These are phyloP conservation scores for Adansonia rubrostipa DNA, from an alignment of 441 rosid species.

Conservation along the genomic window DNA sequence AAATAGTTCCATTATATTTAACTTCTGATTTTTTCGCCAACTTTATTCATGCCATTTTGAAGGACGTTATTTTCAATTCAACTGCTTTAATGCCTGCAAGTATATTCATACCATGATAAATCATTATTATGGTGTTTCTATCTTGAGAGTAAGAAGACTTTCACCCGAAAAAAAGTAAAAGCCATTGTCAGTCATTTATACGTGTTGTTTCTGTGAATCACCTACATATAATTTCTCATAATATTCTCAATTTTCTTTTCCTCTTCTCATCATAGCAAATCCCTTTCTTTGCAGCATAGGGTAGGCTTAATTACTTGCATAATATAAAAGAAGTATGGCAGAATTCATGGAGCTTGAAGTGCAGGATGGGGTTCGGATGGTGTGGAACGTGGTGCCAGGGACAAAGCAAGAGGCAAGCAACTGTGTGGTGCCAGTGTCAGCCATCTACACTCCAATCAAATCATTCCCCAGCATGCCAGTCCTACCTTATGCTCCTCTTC, in stretches of 20 bases:
- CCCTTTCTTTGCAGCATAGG: neutral
- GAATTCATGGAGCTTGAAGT: slow-evolving; percentile 80
- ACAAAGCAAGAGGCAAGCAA: slow-evolving; percentile 65
- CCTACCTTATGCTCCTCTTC: slow-evolving; percentile 83
- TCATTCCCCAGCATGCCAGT: slow-evolving; percentile 57
- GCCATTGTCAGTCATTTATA: neutral
- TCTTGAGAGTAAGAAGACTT: neutral
- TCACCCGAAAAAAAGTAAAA: neutral
- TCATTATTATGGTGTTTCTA: neutral
- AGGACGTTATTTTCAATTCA: neutral
- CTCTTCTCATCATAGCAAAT: neutral
- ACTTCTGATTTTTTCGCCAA: neutral
- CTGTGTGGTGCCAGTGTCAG: slow-evolving; percentile 80
- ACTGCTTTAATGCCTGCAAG: too few species aligned
- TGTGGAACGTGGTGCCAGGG: slow-evolving; percentile 91
- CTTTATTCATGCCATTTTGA: neutral
- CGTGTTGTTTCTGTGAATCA: slow-evolving; percentile 2
- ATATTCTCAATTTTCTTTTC: neutral
- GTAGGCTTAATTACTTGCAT: neutral
- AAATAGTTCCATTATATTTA: neutral
- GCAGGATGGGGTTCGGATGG: slow-evolving; percentile 86
- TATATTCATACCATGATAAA: too few species aligned
- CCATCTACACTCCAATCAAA: slow-evolving; percentile 79
- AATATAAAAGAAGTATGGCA: slow-evolving; percentile 47
- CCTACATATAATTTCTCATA: neutral